Percentiles rank a stretch among this genome's conserved stretches.
Conservation (phyloP, 148 eudicot species). For the Rhododendron griersonianum region DNA sequence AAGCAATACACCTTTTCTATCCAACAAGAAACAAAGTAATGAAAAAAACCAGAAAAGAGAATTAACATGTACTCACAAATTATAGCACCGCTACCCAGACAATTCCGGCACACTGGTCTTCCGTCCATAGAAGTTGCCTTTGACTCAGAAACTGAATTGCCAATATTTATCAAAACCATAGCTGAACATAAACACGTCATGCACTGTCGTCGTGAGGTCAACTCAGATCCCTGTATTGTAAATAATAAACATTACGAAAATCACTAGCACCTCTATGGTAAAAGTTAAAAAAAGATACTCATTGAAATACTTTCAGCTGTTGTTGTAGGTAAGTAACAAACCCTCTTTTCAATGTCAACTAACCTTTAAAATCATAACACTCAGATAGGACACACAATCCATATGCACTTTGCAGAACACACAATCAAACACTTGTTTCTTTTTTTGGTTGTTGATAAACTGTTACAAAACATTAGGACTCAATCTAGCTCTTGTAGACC, state of each 20-base stretch:
- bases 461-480: neutral
- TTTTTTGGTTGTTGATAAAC: neutral
- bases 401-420: neutral
- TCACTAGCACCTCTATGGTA: neutral
- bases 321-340: neutral
- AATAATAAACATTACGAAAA: neutral
- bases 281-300: neutral
- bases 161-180: constrained; percentile 36
- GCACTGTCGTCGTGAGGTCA: constrained; percentile 61
- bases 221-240: constrained; percentile 42
- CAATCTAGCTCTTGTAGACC: neutral
- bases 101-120: constrained; percentile 70
- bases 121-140: constrained; percentile 58
- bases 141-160: constrained; percentile 28
- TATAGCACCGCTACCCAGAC: constrained; percentile 88
- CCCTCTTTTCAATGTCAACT: neutral
- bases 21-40: neutral
- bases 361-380: neutral
- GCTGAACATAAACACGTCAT: constrained; percentile 73
- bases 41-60: neutral
- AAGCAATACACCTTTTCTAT: neutral
- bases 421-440: neutral
- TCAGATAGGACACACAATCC: neutral
- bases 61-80: constrained; percentile 56
- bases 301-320: neutral